These are phyloP conservation scores for Quercus variabilis DNA, from an alignment of 306 rosid genomes.

Conservation along the genomic window DNA sequence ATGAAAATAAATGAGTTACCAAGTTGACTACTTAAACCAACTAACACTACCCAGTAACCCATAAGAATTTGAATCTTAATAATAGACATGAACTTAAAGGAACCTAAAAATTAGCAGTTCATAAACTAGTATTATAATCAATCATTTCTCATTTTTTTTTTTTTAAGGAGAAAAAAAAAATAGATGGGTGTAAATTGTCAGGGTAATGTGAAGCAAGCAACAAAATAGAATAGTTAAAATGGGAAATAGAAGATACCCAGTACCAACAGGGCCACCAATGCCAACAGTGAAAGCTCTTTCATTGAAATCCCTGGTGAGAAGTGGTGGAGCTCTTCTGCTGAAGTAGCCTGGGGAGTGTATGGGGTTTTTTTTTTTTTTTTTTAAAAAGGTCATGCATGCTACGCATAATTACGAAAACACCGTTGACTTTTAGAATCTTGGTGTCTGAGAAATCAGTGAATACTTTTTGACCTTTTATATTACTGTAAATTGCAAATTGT, in stretches of 20 bases:
- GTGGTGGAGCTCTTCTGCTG: slow-evolving; percentile 85
- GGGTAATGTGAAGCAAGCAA: neutral
- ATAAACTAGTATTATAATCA: neutral
- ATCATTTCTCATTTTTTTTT: neutral
- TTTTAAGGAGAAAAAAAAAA: neutral
- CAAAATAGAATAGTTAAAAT: neutral
- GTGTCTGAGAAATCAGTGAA: too few relatives aligned
- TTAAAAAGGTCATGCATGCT: too few relatives aligned
- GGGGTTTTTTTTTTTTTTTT: too few relatives aligned
- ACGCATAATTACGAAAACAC: neutral
- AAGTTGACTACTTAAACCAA: neutral
- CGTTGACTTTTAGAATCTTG: neutral
- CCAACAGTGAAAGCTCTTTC: slow-evolving; percentile 94
- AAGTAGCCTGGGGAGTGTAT: slow-evolving; percentile 91
- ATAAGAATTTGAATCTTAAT: neutral
- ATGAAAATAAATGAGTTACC: neutral
- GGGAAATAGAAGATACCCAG: slow-evolving; percentile 48
- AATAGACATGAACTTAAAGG: neutral
- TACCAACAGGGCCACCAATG: slow-evolving; percentile 97
- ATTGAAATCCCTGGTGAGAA: slow-evolving; percentile 54
- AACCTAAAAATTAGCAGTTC: neutral
- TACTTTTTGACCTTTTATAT: neutral
- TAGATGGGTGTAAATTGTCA: neutral
- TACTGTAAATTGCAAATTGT: too few relatives aligned
- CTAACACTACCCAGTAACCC: neutral